Base-by-base conservation (phyloP, 1,284 basidiomycete species). In the Puccinia polysora region DNA sequence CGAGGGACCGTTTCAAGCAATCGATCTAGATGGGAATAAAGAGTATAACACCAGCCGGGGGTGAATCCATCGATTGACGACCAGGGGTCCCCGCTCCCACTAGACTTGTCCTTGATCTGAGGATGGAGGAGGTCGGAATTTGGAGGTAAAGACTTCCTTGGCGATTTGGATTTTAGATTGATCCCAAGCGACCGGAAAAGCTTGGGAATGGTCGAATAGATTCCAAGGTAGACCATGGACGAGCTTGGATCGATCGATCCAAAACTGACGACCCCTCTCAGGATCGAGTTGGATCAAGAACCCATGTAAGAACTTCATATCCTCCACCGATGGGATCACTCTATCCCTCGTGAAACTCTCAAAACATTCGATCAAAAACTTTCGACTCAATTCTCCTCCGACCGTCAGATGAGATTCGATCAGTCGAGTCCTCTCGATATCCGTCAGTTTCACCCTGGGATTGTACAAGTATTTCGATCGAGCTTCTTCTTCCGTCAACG, bases 181-280 rank as follows among this genome's bases (percentile, higher is more conserved):
- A 38, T 65, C 62, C 62, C 62, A 65, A 23, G 8, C 62, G 36
- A 20, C 62, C 18, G 59, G 59, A 7, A 6, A 47, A 4, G 49
- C 60, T n/a, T 49, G 7, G n/a, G 40, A 47, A 47, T 47, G 40
- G 32, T 62, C 59, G 15, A 8, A 45, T 30, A 65, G 23, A 28
- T 50, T 25, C 62, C 62, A 65, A n/a, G 62, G 62, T 18, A 65
- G 32, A 36, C 62, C 62, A n/a, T 65, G 49, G 12, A 65, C 47
- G 15, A n/a, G 15, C 4, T 7, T 18, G 18, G 62, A 45, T 4
- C 34, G 25, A 18, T 50, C 18, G 1, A 6, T 38, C 65, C 65
- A 67, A 45, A 67, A 67, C 20, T 8, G 28, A 2, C 4, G 8
- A n/a, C 52, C 53, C 1, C 20, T 12, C 6, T 8, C 2, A 1